Evolutionary conservation across 148 eudicot genomes (phyloP).

Genomic region (Vaccinium myrtillus): DNA sequence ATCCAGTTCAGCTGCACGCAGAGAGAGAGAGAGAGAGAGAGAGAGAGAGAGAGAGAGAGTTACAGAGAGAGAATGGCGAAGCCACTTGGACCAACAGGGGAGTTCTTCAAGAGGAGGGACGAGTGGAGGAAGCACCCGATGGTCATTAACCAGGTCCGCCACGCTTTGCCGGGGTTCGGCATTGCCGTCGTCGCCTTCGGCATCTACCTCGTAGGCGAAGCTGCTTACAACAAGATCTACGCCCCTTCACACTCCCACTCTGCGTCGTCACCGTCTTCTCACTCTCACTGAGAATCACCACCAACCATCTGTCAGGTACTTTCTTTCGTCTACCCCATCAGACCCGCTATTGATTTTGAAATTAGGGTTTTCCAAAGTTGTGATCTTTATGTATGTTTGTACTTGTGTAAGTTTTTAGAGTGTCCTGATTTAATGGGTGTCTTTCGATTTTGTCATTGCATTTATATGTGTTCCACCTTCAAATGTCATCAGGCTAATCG

Average conservation of each 20-base stretch:
- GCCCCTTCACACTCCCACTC: conserved; percentile 30
- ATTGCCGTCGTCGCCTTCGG: conserved; percentile 80
- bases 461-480: neutral
- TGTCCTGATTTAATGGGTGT: neutral
- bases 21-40: conserved; percentile 17
- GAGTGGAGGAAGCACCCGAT: conserved; percentile 48
- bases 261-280: conserved; percentile 15
- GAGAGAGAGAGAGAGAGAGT: conserved; percentile 19
- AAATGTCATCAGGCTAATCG: too few relatives aligned
- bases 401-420: neutral
- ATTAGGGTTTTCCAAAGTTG: neutral
- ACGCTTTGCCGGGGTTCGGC: conserved; percentile 84
- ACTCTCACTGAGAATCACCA: neutral
- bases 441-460: neutral
- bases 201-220: conserved; percentile 18
- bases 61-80: conserved; percentile 38
- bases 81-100: conserved; percentile 23
- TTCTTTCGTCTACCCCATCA: neutral
- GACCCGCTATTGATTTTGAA: neutral
- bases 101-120: conserved; percentile 62
- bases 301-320: conserved; percentile 2
- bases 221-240: conserved; percentile 22
- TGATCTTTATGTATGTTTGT: neutral
- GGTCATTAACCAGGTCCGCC: conserved; percentile 78
- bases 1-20: neutral